Conservation (phyloP, 2,329 filamentous ascomycete species). For the Nemania serpens region DNA sequence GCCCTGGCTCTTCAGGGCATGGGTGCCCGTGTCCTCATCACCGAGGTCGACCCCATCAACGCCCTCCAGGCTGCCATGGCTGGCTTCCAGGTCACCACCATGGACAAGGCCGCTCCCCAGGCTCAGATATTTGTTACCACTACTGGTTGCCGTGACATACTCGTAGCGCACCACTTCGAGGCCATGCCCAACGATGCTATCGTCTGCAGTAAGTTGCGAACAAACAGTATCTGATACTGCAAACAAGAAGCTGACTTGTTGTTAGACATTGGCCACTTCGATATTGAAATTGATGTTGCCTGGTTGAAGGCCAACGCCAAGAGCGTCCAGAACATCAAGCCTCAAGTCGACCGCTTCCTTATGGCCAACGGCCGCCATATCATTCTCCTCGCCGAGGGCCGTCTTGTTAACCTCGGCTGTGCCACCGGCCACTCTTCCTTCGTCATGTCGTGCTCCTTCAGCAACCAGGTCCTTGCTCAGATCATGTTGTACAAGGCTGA, state of each 20-base stretch:
- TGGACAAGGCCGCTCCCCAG: constrained; percentile 88
- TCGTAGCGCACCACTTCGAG: constrained; percentile 90
- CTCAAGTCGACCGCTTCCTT: constrained; percentile 97
- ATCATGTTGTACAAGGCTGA: constrained; percentile 96
- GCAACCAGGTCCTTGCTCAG: constrained; percentile 99
- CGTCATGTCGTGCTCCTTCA: constrained; percentile 99
- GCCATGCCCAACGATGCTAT: constrained; percentile 97
- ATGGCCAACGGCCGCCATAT: constrained; percentile 95
- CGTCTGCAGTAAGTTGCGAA: constrained; percentile 78
- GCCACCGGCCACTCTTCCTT: constrained; percentile 99
- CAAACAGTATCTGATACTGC: not conserved
- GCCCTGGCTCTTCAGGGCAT: constrained; percentile 94
- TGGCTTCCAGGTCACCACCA: constrained; percentile 94
- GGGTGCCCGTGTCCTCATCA: constrained; percentile 95
- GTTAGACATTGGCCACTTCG: constrained; percentile 95
- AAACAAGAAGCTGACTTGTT: constrained; percentile 29
- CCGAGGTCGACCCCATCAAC: constrained; percentile 99
- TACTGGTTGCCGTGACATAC: constrained; percentile 98
- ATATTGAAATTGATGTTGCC: constrained; percentile 99
- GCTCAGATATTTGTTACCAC: constrained; percentile 99
- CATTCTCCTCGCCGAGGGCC: constrained; percentile 97
- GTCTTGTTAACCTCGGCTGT: constrained; percentile 98
- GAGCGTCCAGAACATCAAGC: constrained; percentile 98
- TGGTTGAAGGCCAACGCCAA: constrained; percentile 98
- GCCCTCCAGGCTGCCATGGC: constrained; percentile 98